These are phyloP conservation scores for Hypoxylon sp. DNA, from an alignment of 2,329 filamentous ascomycete species.

Conservation along the genomic window DNA sequence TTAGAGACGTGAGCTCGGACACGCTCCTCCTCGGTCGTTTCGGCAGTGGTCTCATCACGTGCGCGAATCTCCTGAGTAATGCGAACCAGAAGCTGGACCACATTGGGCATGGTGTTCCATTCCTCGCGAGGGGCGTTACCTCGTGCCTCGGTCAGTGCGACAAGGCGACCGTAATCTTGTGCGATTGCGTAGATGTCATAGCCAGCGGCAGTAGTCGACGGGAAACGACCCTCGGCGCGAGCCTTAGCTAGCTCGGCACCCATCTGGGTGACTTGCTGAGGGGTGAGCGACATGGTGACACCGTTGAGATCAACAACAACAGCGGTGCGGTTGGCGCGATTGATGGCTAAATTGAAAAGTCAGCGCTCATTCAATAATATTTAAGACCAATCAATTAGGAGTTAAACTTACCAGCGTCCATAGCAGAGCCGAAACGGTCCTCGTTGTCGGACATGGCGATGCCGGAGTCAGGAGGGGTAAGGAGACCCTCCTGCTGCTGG, in stretches of 20 bases:
- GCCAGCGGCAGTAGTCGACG: conserved; percentile 50
- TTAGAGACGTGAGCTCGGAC: conserved; percentile 46
- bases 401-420: conserved; percentile 23
- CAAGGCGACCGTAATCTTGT: conserved; percentile 55
- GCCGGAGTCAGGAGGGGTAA: conserved; percentile 17
- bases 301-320: neutral
- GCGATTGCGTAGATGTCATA: conserved; percentile 50
- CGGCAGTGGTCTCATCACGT: conserved; percentile 53
- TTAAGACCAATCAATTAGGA: neutral
- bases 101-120: conserved; percentile 35
- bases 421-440: neutral
- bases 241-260: conserved; percentile 51
- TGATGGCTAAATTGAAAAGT: conserved; percentile 12
- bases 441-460: neutral
- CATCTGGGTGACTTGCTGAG: conserved; percentile 53
- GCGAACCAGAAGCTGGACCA: conserved; percentile 49
- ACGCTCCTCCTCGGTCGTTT: conserved; percentile 45
- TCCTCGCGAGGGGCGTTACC: conserved; percentile 40
- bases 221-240: conserved; percentile 54
- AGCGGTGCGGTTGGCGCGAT: neutral
- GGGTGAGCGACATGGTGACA: neutral
- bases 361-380: neutral
- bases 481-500: neutral
- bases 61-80: conserved; percentile 56
- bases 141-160: conserved; percentile 51